Percentiles rank a stretch among this genome's conserved stretches.
Conservation (phyloP, 75 land plant genomes). For the Picea sitchensis region DNA sequence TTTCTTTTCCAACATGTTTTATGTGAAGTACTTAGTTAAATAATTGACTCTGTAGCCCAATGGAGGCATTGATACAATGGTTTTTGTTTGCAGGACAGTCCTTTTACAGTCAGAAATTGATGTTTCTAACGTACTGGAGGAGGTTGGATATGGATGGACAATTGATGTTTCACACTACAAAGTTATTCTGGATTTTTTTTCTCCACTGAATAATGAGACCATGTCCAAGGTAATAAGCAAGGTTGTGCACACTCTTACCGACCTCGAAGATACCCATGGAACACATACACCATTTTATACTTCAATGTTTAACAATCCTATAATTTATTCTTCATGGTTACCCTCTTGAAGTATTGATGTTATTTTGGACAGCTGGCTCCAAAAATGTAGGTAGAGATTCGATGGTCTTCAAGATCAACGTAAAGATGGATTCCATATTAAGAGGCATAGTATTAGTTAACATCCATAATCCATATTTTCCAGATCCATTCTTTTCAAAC, state of each 20-base stretch:
- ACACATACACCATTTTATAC: constrained; percentile 49
- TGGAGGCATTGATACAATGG: no score
- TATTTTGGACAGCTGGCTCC: constrained; percentile 27
- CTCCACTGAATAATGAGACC: constrained; percentile 49
- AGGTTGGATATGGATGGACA: constrained; percentile 95
- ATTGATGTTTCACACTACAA: constrained; percentile 60
- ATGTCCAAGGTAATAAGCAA: constrained; percentile 68
- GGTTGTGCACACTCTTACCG: constrained; percentile 57
- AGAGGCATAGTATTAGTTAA: no score
- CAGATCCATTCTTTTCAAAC: no score
- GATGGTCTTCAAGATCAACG: no score
- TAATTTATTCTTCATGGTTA: constrained; percentile 32
- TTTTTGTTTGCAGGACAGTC: no score
- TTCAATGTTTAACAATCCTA: constrained; percentile 40
- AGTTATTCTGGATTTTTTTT: constrained; percentile 52
- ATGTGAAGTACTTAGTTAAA: no score
- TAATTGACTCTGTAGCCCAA: no score
- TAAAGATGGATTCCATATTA: no score
- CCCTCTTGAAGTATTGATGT: constrained; percentile 76
- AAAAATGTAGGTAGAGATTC: no score
- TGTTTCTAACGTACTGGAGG: constrained; percentile 66
- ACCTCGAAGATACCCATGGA: constrained; percentile 68
- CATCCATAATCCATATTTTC: no score
- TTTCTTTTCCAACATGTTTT: no score
- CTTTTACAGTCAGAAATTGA: constrained; percentile 8